Percentiles rank a stretch among this genome's conserved stretches.
These are phyloP conservation scores for Penicillium cosmopolitanum DNA, from an alignment of 495 filamentous ascomycete genomes.

Conservation along the genomic window DNA sequence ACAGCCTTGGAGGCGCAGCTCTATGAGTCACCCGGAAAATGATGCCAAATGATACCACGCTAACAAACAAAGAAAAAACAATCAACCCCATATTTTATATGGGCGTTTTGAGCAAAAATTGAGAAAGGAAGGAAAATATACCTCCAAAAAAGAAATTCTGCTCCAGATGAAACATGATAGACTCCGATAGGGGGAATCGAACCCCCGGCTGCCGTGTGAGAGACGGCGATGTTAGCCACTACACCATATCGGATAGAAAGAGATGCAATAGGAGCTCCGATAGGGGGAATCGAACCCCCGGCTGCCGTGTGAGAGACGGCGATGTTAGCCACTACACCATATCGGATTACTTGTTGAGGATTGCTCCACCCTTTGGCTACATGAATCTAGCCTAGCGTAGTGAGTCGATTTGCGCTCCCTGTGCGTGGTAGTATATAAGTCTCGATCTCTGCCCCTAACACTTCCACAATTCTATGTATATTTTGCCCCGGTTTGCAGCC, in stretches of 20 bases:
- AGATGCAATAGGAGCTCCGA: slow-evolving; percentile 11
- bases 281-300: slow-evolving; percentile 31
- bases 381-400: no score
- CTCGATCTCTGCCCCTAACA: no score
- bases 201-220: slow-evolving; percentile 40
- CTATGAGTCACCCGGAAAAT: not conserved
- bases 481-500: no score
- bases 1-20: not conserved
- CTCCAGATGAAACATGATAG: not conserved
- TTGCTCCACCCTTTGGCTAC: no score
- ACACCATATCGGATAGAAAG: slow-evolving; percentile 37
- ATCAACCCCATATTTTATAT: not conserved
- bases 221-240: slow-evolving; percentile 43
- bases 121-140: not conserved
- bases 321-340: slow-evolving; percentile 45
- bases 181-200: slow-evolving; percentile 30
- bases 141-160: not conserved
- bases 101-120: not conserved
- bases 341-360: slow-evolving; percentile 22
- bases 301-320: slow-evolving; percentile 43
- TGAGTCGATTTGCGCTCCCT: no score
- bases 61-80: not conserved
- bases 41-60: no score
- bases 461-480: no score
- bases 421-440: no score